phyloP scores from a whole-genome alignment of 495 filamentous ascomycete genomes.

The Terfezia claveryi region DNA sequence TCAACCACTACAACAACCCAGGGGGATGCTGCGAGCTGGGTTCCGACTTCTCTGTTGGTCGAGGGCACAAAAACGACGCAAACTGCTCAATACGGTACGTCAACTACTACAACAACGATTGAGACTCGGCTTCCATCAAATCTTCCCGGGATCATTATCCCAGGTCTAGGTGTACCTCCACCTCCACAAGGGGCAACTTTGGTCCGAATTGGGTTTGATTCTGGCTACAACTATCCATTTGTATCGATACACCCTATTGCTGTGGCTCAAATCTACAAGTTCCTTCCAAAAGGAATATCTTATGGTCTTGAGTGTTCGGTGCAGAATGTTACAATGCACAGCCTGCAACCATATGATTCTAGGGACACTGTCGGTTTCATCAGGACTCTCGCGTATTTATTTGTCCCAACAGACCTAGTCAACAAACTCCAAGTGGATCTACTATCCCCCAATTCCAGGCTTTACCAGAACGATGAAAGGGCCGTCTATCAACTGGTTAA shows the following conservation, averaged over 20 bases:
- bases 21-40: conserved; percentile 3
- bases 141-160: conserved; percentile 56
- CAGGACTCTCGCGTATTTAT: conserved; percentile 58
- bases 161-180: conserved; percentile 22
- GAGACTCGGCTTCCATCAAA: conserved; percentile 33
- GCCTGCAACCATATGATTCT: conserved; percentile 61
- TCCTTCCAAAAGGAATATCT: conserved; percentile 52
- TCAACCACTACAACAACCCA: conserved; percentile 1
- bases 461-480: conserved; percentile 47
- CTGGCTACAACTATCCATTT: conserved; percentile 59
- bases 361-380: conserved; percentile 46
- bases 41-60: conserved; percentile 15
- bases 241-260: conserved; percentile 47
- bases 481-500: conserved; percentile 45
- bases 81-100: not conserved
- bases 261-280: conserved; percentile 69
- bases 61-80: not conserved
- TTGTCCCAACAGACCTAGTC: conserved; percentile 45
- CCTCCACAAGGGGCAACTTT: conserved; percentile 40
- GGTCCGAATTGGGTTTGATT: conserved; percentile 69
- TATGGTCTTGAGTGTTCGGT: conserved; percentile 34
- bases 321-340: conserved; percentile 39
- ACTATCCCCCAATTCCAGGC: conserved; percentile 37
- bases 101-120: conserved; percentile 12
- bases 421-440: conserved; percentile 40